A percentile compares a stretch with the other conserved stretches of the same genome.
These are phyloP conservation scores for Pouteria glomerata DNA, from an alignment of 148 eudicot species.

Conservation along the genomic window DNA sequence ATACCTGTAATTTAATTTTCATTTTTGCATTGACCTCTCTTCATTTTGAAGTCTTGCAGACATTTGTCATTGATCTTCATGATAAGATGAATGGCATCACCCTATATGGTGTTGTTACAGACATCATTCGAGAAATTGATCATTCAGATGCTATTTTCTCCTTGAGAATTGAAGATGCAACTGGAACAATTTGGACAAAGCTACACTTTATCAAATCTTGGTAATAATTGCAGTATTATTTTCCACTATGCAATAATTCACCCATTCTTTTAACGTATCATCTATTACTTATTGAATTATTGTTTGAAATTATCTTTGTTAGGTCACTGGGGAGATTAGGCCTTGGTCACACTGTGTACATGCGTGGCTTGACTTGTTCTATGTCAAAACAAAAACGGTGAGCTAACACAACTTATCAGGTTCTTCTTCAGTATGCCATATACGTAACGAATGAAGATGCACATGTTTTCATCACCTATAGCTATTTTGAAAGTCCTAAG, in stretches of 20 bases:
- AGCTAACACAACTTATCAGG: constrained; percentile 6
- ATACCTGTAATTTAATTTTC: neutral
- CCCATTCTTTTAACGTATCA: constrained; percentile 1
- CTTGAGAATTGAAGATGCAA: constrained; percentile 66
- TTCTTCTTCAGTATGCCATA: neutral
- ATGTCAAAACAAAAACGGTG: constrained; percentile 55
- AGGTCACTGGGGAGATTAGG: constrained; percentile 89
- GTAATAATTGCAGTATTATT: constrained; percentile 29
- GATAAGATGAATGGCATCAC: constrained; percentile 93
- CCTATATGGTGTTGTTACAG: constrained; percentile 66
- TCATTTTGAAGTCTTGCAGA: constrained; percentile 73
- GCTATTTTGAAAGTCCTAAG: no score
- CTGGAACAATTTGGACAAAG: constrained; percentile 71
- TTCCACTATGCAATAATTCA: neutral
- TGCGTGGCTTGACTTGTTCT: constrained; percentile 73
- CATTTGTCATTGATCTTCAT: constrained; percentile 59
- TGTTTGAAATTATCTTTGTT: constrained; percentile 12
- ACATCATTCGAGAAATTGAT: constrained; percentile 42
- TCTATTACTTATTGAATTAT: neutral
- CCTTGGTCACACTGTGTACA: constrained; percentile 64
- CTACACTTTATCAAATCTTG: constrained; percentile 65
- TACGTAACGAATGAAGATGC: neutral
- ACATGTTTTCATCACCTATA: no score
- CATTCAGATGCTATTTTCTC: constrained; percentile 33
- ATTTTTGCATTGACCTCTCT: constrained; percentile 25